A percentile compares a stretch with the other conserved stretches of the same genome.
Conservation (phyloP, 805 yeast genomes). For the Lachancea nothofagi region DNA sequence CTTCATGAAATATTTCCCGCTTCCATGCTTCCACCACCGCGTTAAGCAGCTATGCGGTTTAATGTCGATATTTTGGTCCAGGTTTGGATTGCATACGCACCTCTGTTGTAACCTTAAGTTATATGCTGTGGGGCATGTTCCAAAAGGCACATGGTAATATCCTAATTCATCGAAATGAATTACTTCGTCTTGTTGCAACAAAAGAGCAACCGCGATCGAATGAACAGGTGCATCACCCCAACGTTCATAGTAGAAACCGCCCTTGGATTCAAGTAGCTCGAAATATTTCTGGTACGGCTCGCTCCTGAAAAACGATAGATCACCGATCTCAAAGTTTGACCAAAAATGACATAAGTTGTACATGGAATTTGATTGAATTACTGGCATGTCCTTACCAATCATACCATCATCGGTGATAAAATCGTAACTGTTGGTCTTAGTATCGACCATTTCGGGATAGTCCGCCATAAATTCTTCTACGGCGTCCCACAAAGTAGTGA, state of each 20-base stretch:
- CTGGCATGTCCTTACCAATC: constrained; percentile 38
- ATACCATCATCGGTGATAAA: constrained; percentile 49
- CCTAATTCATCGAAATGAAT: constrained; percentile 82
- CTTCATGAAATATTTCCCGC: constrained; percentile 34
- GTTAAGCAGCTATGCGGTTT: constrained; percentile 55
- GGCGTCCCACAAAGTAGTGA: constrained; percentile 77
- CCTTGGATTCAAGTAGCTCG: constrained; percentile 55
- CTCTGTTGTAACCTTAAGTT: constrained; percentile 47
- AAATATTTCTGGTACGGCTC: constrained; percentile 58
- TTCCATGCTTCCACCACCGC: constrained; percentile 75
- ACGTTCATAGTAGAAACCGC: constrained; percentile 79
- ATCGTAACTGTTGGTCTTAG: constrained; percentile 26
- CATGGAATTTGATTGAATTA: constrained; percentile 43
- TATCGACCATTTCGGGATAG: constrained; percentile 43
- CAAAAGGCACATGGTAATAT: constrained; percentile 67
- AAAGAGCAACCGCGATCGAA: constrained; percentile 57
- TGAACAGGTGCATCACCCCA: constrained; percentile 98
- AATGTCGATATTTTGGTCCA: constrained; percentile 40
- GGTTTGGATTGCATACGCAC: constrained; percentile 53
- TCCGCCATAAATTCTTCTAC: constrained; percentile 58
- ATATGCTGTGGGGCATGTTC: constrained; percentile 51
- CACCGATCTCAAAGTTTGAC: constrained; percentile 80
- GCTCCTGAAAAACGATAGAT: constrained; percentile 62
- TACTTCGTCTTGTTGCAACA: constrained; percentile 54
- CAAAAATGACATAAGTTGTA: constrained; percentile 83